A percentile compares a stretch with the other conserved stretches of the same genome.
Conservation (phyloP, 2,329 filamentous ascomycete genomes). For the Neoascochyta sp. region DNA sequence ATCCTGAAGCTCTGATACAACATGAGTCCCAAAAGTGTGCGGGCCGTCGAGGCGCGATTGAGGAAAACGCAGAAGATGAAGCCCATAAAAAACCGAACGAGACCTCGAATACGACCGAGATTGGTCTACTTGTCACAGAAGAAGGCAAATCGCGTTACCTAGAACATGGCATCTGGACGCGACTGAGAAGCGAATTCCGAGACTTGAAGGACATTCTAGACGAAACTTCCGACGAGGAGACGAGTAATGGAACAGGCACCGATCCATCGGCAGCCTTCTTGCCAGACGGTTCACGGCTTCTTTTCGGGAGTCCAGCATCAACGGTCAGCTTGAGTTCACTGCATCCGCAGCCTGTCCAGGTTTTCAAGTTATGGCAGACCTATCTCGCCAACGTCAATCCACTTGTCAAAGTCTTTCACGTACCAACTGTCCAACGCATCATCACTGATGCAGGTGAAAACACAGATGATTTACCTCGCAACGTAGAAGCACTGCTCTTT, state of each 20-base stretch:
- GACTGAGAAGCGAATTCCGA: conserved; percentile 27
- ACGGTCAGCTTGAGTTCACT: conserved; percentile 31
- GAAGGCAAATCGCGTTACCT: conserved; percentile 31
- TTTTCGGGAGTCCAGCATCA: conserved; percentile 17
- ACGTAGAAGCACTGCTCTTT: conserved; percentile 52
- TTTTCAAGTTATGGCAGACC: conserved; percentile 70
- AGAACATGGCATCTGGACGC: conserved; percentile 34
- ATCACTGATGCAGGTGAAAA: conserved; percentile 61
- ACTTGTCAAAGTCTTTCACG: conserved; percentile 67
- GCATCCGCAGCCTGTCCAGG: conserved; percentile 62
- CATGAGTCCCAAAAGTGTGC: conserved; percentile 9
- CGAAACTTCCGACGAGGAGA: conserved; percentile 30
- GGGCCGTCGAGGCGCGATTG: too few species aligned
- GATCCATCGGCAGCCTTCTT: conserved; percentile 3
- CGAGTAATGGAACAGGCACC: neutral
- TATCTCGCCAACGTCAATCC: conserved; percentile 74
- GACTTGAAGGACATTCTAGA: conserved; percentile 26
- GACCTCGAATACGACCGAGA: neutral
- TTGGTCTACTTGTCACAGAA: conserved; percentile 22
- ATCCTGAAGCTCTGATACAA: conserved; percentile 22
- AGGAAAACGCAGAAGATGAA: too few species aligned
- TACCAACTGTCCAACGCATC: conserved; percentile 63
- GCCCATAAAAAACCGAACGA: too few species aligned
- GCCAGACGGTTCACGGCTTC: conserved; percentile 12
- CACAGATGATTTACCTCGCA: conserved; percentile 53